Base-by-base conservation (phyloP, 352 stramenopile species). In the Phytophthora capsici region DNA sequence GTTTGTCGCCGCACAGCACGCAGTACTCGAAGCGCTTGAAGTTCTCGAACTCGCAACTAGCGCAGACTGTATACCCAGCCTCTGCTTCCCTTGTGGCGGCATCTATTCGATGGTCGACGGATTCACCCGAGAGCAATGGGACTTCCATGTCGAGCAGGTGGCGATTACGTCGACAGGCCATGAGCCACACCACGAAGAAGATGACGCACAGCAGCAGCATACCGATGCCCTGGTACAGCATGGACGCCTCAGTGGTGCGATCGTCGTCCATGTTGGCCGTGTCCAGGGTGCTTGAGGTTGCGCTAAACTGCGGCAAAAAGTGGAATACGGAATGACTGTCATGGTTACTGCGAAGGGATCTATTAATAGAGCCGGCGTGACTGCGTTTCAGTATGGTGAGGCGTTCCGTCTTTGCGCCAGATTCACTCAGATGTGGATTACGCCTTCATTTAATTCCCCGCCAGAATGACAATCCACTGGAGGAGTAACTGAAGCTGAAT, bases 1-100 rank as follows among this genome's bases (percentile, higher is more conserved):
- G 64, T 26, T 82, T 82, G 34, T 89, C 79, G 26, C 84, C 84
- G 45, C 84, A 93, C 10, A 91, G 60, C 16, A 76, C 77, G 57
- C 84, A 93, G 61, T 88, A 73, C 23, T 75, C 64, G 56, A 87
- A 83, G 43, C 80, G 77, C 54, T 74, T 83, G 69, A 93, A 93
- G 70, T 93, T 93, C 45, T 91, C 84, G 57, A 93, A 93, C 20
- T 66, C 76, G 40, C 84, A 93, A 17, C 66, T 80, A 0, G 46
- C 17, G 55, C 84, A 93, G 0, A 72, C 54, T 2, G 54, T 73
- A 43, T 74, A 87, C 2, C 84, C 84, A 0, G 60, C 78, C 50
- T 87, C 80, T 1, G 80, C 84, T 60, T 91, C 81, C 63, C 79
- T 57, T 6, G 78, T 87, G 12, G 75, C 82, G 6, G 78, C 82